Conservation (phyloP, 2,329 filamentous ascomycete genomes). For the Monilinia fructigena region DNA sequence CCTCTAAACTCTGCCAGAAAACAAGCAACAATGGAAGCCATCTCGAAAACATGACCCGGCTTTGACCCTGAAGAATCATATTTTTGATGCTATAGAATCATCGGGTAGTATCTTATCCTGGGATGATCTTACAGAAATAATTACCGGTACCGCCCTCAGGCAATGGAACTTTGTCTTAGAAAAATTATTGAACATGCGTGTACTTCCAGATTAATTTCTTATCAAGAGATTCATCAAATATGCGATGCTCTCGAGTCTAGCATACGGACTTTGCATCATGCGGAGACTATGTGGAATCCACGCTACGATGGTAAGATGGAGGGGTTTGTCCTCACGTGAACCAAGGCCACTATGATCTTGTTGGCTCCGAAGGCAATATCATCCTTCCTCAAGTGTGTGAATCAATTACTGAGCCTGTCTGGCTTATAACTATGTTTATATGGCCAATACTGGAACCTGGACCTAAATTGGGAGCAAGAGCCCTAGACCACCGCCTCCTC, state of each 20-base stretch:
- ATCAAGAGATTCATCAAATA: not conserved
- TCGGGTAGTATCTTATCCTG: not conserved
- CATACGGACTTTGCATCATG: constrained; percentile 4
- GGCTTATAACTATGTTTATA: constrained; percentile 67
- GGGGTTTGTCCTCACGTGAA: constrained; percentile 62
- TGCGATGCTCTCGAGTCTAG: constrained; percentile 8
- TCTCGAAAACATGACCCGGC: not conserved
- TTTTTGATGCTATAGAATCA: not conserved
- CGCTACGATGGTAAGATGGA: not conserved
- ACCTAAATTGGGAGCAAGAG: not conserved
- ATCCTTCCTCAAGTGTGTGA: constrained; percentile 82
- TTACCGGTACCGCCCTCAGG: constrained; percentile 7
- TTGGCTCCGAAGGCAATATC: constrained; percentile 77
- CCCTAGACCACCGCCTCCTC: not conserved
- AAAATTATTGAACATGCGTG: not conserved
- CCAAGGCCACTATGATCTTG: constrained; percentile 75
- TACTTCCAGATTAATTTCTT: not conserved
- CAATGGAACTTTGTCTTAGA: constrained; percentile 4
- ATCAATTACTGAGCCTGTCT: constrained; percentile 75
- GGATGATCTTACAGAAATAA: not conserved
- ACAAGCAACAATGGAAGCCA: constrained; percentile 11
- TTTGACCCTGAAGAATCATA: not conserved
- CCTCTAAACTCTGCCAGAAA: not conserved
- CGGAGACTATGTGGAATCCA: not conserved
- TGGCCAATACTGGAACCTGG: constrained; percentile 52